Evolutionary conservation across 805 yeast species (phyloP).

Genomic region (Vanderwaltozyma yarrowii): DNA sequence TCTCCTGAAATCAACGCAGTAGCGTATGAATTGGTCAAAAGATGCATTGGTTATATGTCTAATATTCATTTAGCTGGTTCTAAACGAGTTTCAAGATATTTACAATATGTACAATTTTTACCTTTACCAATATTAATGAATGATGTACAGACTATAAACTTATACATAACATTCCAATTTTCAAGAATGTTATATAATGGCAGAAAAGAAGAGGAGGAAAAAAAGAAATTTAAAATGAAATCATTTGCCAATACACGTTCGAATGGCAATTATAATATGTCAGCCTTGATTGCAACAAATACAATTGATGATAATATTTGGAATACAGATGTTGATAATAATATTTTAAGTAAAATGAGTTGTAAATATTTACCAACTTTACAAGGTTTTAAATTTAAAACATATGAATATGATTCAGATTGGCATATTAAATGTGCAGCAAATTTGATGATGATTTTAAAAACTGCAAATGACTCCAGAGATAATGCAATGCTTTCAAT

Average conservation of each 20-base stretch:
- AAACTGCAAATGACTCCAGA: slow-evolving; percentile 37
- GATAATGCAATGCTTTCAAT: slow-evolving; percentile 24
- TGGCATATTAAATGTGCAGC: slow-evolving; percentile 75
- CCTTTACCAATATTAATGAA: slow-evolving; percentile 34
- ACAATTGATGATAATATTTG: background rate
- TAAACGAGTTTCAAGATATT: slow-evolving; percentile 2
- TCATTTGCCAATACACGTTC: too few relatives aligned
- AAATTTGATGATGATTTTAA: slow-evolving; percentile 43
- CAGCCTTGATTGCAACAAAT: too few relatives aligned
- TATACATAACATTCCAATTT: slow-evolving; percentile 70
- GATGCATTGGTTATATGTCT: slow-evolving; percentile 59
- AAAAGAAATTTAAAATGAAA: too few relatives aligned
- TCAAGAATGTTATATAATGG: slow-evolving; percentile 33
- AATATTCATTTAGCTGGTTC: slow-evolving; percentile 16
- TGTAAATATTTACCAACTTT: background rate
- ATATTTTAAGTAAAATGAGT: background rate
- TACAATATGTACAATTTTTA: slow-evolving; percentile 10
- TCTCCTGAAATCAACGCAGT: slow-evolving; percentile 43
- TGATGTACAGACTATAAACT: slow-evolving; percentile 59
- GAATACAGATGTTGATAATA: background rate
- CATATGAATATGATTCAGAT: slow-evolving; percentile 51
- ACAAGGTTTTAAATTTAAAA: slow-evolving; percentile 18
- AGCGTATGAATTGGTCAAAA: slow-evolving; percentile 60
- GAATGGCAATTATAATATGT: too few relatives aligned
- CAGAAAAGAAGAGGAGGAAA: background rate